Conservation (phyloP, 352 stramenopile genomes). For the Thalassiosira mediterranea region DNA sequence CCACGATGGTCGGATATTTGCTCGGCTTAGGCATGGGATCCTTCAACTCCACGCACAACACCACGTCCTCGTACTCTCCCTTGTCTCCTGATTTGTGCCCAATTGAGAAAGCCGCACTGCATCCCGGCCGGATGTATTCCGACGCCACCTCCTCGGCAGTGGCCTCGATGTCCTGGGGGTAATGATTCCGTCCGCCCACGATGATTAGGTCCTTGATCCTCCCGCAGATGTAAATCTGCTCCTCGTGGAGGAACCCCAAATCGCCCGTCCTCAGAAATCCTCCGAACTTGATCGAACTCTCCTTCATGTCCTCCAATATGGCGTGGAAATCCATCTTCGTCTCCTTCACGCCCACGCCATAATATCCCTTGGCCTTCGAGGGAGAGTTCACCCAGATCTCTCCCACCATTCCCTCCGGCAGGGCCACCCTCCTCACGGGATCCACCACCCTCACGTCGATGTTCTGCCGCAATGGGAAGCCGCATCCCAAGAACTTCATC, state of each 20-base stretch:
- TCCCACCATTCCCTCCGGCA: slow-evolving; percentile 83
- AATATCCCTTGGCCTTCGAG: slow-evolving; percentile 95
- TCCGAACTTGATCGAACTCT: slow-evolving; percentile 20
- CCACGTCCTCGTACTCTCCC: slow-evolving; percentile 70
- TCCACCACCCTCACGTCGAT: slow-evolving; percentile 95
- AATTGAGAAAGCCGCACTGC: slow-evolving; percentile 92
- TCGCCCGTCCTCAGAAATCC: slow-evolving; percentile 95
- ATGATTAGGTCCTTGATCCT: slow-evolving; percentile 99
- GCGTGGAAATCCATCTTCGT: slow-evolving; percentile 90
- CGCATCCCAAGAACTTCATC: slow-evolving; percentile 93
- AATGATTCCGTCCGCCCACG: slow-evolving; percentile 98
- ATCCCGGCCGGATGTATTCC: slow-evolving; percentile 88
- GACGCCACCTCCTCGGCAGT: slow-evolving; percentile 85
- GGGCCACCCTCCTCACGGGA: slow-evolving; percentile 64
- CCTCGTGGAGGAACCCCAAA: slow-evolving; percentile 94
- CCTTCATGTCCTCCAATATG: slow-evolving; percentile 67
- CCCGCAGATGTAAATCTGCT: slow-evolving; percentile 97
- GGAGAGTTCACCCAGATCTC: slow-evolving; percentile 92
- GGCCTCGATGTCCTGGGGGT: slow-evolving; percentile 98
- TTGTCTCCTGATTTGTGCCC: slow-evolving; percentile 29
- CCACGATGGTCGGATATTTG: slow-evolving; percentile 57
- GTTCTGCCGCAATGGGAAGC: slow-evolving; percentile 88
- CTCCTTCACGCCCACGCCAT: slow-evolving; percentile 83
- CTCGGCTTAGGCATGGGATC: slow-evolving; percentile 65
- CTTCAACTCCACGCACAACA: slow-evolving; percentile 76